Percentiles rank a stretch among this genome's conserved stretches.
These are phyloP conservation scores for Colletotrichum ledebouriae DNA, from an alignment of 2,329 filamentous ascomycete genomes.

Conservation along the genomic window DNA sequence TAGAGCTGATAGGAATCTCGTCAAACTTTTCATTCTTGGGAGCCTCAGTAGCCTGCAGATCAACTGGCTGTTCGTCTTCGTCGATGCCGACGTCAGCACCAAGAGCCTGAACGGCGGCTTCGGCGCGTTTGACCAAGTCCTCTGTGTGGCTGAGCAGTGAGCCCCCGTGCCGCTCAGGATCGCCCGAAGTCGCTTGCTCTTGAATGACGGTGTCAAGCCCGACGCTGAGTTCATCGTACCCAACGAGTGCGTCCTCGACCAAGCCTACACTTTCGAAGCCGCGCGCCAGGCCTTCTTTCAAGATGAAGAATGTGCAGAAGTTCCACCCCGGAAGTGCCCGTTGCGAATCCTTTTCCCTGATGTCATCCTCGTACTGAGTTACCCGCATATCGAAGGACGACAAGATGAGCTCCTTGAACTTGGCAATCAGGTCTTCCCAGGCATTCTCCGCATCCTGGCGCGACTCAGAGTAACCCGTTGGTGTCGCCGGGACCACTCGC, in stretches of 20 bases:
- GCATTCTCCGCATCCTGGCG: constrained; percentile 84
- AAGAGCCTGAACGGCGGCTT: constrained; percentile 61
- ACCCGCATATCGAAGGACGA: constrained; percentile 92
- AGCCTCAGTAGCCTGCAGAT: constrained; percentile 62
- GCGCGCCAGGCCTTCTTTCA: constrained; percentile 93
- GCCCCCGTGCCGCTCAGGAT: constrained; percentile 76
- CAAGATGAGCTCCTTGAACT: constrained; percentile 89
- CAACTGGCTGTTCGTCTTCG: constrained; percentile 60
- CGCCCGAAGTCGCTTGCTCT: constrained; percentile 74
- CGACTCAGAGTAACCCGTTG: constrained; percentile 76
- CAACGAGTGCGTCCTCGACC: constrained; percentile 93
- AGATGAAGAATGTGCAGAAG: constrained; percentile 98
- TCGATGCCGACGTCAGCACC: constrained; percentile 48
- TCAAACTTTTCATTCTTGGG: constrained; percentile 57
- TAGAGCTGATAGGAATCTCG: constrained; percentile 72
- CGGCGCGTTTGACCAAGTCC: constrained; percentile 74
- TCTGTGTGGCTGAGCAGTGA: constrained; percentile 80
- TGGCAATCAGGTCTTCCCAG: constrained; percentile 86
- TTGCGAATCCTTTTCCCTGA: constrained; percentile 92
- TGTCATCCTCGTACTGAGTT: constrained; percentile 95
- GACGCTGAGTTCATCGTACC: constrained; percentile 93
- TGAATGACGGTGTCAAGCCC: constrained; percentile 86
- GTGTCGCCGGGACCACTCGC: constrained; percentile 72
- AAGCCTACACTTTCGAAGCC: constrained; percentile 97
- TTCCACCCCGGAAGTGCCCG: constrained; percentile 94